Conservation (phyloP, 1,139 yeast genomes). For the Kodamaea fungicola region DNA sequence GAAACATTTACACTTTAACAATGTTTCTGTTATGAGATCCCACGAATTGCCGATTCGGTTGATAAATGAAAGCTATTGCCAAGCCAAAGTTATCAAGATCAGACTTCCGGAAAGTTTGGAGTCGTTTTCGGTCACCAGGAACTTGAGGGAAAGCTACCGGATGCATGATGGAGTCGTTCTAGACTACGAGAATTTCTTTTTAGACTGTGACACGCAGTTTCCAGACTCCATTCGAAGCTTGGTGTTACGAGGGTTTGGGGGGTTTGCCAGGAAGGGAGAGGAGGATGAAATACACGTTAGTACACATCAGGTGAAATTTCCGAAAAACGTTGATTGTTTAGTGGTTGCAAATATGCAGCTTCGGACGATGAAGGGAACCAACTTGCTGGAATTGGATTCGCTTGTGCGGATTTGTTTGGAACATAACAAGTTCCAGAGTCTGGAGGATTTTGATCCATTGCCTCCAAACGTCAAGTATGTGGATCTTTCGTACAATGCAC, state of each 20-base stretch:
- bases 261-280: not conserved
- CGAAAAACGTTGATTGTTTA: not conserved
- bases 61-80: conserved; percentile 3
- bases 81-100: conserved; percentile 1
- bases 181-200: conserved; percentile 4
- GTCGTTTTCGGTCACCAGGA: conserved; percentile 3
- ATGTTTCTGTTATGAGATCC: conserved; percentile 2
- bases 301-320: conserved; percentile 1
- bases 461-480: conserved; percentile 1
- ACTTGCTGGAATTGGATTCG: not conserved
- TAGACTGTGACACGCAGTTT: not conserved
- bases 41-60: conserved; percentile 1
- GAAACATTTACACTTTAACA: conserved; percentile 2
- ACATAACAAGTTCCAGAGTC: not conserved
- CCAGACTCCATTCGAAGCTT: conserved; percentile 1
- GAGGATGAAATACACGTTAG: not conserved
- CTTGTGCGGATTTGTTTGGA: conserved; percentile 3
- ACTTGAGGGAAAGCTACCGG: not conserved
- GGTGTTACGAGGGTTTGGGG: conserved; percentile 4
- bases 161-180: conserved; percentile 1
- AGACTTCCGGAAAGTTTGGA: conserved; percentile 2
- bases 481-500: conserved; percentile 2
- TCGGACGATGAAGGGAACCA: conserved; percentile 1
- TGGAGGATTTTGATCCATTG: conserved; percentile 1
- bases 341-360: conserved; percentile 2